A percentile compares a stretch with the other conserved stretches of the same genome.
Evolutionary conservation across 2,329 filamentous ascomycete species (phyloP).

Genomic region (Colletotrichum sojae): DNA sequence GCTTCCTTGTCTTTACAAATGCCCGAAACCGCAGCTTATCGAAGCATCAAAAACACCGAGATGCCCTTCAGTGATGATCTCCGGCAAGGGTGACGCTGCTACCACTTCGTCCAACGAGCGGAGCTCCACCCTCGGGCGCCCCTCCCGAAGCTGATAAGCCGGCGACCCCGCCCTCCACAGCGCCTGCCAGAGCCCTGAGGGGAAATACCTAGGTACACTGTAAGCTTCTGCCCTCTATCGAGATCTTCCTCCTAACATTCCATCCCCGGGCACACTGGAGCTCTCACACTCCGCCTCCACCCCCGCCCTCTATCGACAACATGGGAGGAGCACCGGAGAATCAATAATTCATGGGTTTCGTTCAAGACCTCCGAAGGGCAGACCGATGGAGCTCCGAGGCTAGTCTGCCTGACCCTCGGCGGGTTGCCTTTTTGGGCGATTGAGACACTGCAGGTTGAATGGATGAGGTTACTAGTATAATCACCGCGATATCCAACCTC

Average conservation of each 20-base stretch:
- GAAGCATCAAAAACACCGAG: background rate
- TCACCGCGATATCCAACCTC: slow-evolving; percentile 13
- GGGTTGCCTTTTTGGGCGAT: slow-evolving; percentile 25
- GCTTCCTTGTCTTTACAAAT: background rate
- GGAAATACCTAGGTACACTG: background rate
- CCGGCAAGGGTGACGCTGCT: slow-evolving; percentile 3
- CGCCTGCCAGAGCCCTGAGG: background rate
- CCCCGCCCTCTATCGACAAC: slow-evolving; percentile 7
- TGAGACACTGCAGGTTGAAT: background rate
- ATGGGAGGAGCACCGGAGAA: background rate
- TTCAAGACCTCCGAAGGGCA: slow-evolving; percentile 11
- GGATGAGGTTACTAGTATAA: slow-evolving; percentile 17
- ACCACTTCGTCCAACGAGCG: slow-evolving; percentile 2
- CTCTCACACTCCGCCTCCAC: slow-evolving; percentile 30
- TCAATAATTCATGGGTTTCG: background rate
- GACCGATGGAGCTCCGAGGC: slow-evolving; percentile 29
- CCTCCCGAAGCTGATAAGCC: slow-evolving; percentile 34
- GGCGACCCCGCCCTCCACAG: slow-evolving; percentile 20
- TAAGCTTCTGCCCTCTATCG: background rate
- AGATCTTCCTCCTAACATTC: background rate
- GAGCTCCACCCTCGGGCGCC: slow-evolving; percentile 36
- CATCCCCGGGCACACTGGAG: background rate
- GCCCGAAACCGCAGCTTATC: background rate
- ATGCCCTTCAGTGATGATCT: too few species aligned
- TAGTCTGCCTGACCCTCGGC: slow-evolving; percentile 9